A percentile compares a stretch with the other conserved stretches of the same genome.
These are phyloP conservation scores for Lagenaria siceraria DNA, from an alignment of 306 rosid species.

Conservation along the genomic window DNA sequence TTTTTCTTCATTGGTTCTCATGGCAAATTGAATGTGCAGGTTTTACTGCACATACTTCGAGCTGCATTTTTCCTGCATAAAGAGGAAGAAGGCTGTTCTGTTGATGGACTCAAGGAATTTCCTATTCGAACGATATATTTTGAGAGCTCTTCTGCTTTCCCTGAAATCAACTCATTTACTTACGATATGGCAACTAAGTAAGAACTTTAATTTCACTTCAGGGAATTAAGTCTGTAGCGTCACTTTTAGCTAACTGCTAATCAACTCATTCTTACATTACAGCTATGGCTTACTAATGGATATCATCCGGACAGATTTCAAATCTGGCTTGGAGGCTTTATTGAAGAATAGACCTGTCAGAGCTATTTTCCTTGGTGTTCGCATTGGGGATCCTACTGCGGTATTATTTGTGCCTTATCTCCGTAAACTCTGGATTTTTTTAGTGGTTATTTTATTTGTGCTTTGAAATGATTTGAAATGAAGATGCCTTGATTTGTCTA, in stretches of 20 bases:
- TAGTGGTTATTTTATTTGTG: background rate
- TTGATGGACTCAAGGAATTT: slow-evolving; percentile 39
- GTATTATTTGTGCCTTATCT: slow-evolving; percentile 29
- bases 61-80: slow-evolving; percentile 82
- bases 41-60: slow-evolving; percentile 83
- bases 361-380: slow-evolving; percentile 94
- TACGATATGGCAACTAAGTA: slow-evolving; percentile 56
- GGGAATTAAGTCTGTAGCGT: background rate
- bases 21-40: slow-evolving; percentile 40
- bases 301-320: slow-evolving; percentile 66
- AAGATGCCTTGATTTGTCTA: background rate
- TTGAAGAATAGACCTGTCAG: slow-evolving; percentile 61
- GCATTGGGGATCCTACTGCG: slow-evolving; percentile 99
- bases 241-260: background rate
- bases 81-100: slow-evolving; percentile 42
- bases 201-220: slow-evolving; percentile 23
- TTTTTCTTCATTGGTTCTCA: slow-evolving; percentile 11
- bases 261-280: slow-evolving; percentile 23
- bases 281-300: slow-evolving; percentile 86
- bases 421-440: background rate
- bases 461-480: background rate
- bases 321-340: slow-evolving; percentile 87
- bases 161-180: slow-evolving; percentile 80
- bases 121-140: slow-evolving; percentile 86
- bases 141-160: slow-evolving; percentile 67